Percentiles rank a stretch among this genome's conserved stretches.
phyloP scores from a whole-genome alignment of 768 basidiomycete species.

The Tylopilus felleus region DNA sequence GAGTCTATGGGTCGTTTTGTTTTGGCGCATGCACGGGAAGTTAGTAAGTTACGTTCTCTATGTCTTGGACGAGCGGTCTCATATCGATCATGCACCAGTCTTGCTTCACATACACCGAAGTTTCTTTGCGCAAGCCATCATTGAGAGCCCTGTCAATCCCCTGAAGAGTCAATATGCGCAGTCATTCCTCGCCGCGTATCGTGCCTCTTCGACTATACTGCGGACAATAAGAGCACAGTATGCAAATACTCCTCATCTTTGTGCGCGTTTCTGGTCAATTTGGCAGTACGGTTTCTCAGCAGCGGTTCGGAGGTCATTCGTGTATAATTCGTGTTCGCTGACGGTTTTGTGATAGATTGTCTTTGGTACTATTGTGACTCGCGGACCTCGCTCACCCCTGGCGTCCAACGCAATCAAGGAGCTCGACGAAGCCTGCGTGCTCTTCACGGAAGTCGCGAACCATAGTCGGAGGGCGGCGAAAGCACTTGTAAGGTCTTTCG shows the following conservation, averaged over 20 bases:
- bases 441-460: slow-evolving; percentile 61
- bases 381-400: slow-evolving; percentile 65
- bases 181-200: slow-evolving; percentile 62
- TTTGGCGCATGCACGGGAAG: slow-evolving; percentile 35
- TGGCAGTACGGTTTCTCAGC: slow-evolving; percentile 63
- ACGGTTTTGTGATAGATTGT: slow-evolving; percentile 48
- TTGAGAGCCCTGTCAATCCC: slow-evolving; percentile 63
- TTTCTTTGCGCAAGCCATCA: slow-evolving; percentile 71
- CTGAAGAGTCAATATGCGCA: slow-evolving; percentile 62
- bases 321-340: not conserved
- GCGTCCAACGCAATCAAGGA: slow-evolving; percentile 67
- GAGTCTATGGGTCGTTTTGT: slow-evolving; percentile 40
- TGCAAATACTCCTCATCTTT: slow-evolving; percentile 42
- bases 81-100: slow-evolving; percentile 32
- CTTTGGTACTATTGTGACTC: slow-evolving; percentile 75
- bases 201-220: slow-evolving; percentile 55
- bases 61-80: not conserved
- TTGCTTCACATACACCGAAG: slow-evolving; percentile 62
- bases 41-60: slow-evolving; percentile 28
- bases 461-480: slow-evolving; percentile 62
- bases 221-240: slow-evolving; percentile 50
- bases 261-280: slow-evolving; percentile 55
- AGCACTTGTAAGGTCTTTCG: slow-evolving; percentile 50
- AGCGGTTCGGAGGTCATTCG: slow-evolving; percentile 35
- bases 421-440: slow-evolving; percentile 59